Evolutionary conservation across 2,329 filamentous ascomycete genomes (phyloP).

Genomic region (Colletotrichum orbiculare): DNA sequence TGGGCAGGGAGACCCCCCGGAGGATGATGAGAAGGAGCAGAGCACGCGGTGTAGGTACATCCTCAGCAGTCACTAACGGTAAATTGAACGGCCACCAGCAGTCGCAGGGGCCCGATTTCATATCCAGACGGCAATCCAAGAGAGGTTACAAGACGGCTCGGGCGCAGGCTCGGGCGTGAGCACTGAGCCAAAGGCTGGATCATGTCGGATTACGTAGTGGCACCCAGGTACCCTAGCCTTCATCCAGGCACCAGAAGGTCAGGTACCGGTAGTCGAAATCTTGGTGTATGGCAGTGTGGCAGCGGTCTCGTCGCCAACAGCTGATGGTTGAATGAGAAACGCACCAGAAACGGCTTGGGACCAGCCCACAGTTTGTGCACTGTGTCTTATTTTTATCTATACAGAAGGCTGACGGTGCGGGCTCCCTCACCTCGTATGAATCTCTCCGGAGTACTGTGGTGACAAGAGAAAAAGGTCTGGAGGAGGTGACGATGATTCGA

Average conservation of each 20-base stretch:
- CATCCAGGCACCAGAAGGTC: no score
- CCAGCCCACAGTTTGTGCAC: slow-evolving; percentile 19
- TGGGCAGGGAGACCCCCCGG: slow-evolving; percentile 32
- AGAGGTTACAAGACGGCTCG: neutral
- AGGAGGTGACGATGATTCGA: slow-evolving; percentile 34
- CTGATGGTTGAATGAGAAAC: slow-evolving; percentile 34
- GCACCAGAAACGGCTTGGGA: slow-evolving; percentile 34
- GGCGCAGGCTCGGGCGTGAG: no score
- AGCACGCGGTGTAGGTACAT: no score
- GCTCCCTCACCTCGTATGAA: neutral
- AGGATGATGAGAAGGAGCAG: slow-evolving; percentile 5
- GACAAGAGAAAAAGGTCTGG: no score
- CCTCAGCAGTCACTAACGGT: no score
- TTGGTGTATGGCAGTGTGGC: slow-evolving; percentile 5
- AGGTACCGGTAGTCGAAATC: neutral
- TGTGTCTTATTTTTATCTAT: slow-evolving; percentile 5
- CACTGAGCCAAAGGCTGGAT: no score
- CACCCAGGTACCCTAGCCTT: no score
- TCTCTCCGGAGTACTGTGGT: no score
- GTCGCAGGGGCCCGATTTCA: slow-evolving; percentile 7
- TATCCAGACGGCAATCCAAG: slow-evolving; percentile 25
- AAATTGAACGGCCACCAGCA: no score
- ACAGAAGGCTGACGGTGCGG: neutral
- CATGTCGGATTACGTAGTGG: slow-evolving; percentile 1
- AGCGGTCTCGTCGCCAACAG: slow-evolving; percentile 28